Evolutionary conservation across 169 alveolate species (phyloP), one percentile per base, ranked within the genome.

Genomic region (Theileria equi): DNA sequence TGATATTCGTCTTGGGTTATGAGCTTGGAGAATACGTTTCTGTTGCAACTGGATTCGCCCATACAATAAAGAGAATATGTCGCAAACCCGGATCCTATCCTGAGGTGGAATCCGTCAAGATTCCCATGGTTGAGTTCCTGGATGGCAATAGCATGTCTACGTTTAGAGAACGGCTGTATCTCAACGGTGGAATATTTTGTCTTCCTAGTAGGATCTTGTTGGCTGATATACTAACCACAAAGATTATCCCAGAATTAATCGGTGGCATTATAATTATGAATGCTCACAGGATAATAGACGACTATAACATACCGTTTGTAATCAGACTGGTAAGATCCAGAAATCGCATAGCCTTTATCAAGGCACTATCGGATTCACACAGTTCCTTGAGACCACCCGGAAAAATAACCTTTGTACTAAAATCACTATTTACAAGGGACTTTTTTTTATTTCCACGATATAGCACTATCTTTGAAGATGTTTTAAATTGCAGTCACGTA

Each of bases 211-310:
- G 81, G 17, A 60, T 77, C 1, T 43, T 77, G 44, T 68, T 77
- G 47, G 70, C 50, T 4, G 86, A 77, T 47, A 38, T 77, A 6
- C 41, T 77, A 45, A 66, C 72, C 16, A 43, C 54, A 13, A 77
- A 67, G 50, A 48, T 77, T 13, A 28, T 60, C 29, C 80, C 81
- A 3, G 86, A 77, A 44, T 32, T 65, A 0, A 49, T 77, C 0
- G 61, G 81, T 29, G 86, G 86, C 3, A 23, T 77, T 0, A 55
- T 77, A 8, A 31, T 77, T 23, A 62, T 77, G 59, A 65, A 77
- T 41, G 86, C 86, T 8, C 86, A 77, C 63, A 57, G 64, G 40
- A 67, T 77, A 44, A 31, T 50, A 34, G 54, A 67, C 44, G 86
- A 77, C 50, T 66, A 58, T 31, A 77, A 67, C 48, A 65, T 77